Base-by-base conservation (phyloP, 2,329 filamentous ascomycete species). In the Cercospora nicotianae region DNA sequence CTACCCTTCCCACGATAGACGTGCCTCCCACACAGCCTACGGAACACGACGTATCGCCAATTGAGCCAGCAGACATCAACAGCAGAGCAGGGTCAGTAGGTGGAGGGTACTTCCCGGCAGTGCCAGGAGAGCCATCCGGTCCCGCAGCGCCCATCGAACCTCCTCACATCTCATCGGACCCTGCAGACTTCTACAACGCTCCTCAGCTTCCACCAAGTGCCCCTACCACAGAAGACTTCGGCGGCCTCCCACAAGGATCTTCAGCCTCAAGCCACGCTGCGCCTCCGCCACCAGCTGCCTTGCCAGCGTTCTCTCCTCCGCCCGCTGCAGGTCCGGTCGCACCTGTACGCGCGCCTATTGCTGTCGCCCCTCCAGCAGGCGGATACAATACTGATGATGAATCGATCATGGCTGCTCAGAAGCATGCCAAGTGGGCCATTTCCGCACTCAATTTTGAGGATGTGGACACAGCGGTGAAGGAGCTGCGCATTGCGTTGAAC, bases 361-460 rank as follows among this genome's bases (percentile, higher is more conserved):
- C 33, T 42, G 60, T 30, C 5, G 68, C 67, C n/a, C 74, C 76
- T 5, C 73, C 75, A n/a, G 20, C 70, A 16, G 85, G 77, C 4
- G 76, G 77, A 1, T 82, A 90, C 63, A 82, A 80, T 4, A 83
- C 80, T 10, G 92, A 97, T 70, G 90, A 93, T 71, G 82, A 85
- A 67, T 84, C 90, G 0, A 90, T 97, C 39, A 83, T 87, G 39
- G 87, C 89, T 74, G 94, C 95, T 4, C 93, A 97, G 79, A 99
- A 98, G 78, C 95, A 98, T 81, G 94, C 94, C 2, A 93, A 93
- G 75, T 99, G 93, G 92, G 95, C 95, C 0, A 96, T 98, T 51
- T 97, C 94, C 10, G 95, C 95, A 0, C 82, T 99, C 59, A 97
- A 97, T 75, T 99, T 99, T 79, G 95, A 99, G 73, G 95, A 99